Percentiles rank a stretch among this genome's conserved stretches.
Evolutionary conservation across 2,329 filamentous ascomycete genomes (phyloP).

Genomic region (Talaromyces sp.): DNA sequence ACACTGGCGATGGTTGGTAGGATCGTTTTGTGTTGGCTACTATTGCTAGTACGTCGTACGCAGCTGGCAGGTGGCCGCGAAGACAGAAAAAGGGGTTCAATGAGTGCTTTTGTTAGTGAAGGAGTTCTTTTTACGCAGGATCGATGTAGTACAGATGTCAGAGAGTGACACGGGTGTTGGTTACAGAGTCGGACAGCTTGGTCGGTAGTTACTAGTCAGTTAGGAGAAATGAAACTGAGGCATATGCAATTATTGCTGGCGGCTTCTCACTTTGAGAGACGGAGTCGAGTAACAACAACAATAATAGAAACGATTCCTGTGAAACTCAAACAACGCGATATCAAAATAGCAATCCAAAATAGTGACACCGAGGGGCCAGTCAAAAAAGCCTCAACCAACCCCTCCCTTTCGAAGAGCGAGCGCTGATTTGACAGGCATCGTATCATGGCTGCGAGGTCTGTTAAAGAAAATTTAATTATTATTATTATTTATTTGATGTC

Average conservation of each 20-base stretch:
- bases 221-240: background rate
- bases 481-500: background rate
- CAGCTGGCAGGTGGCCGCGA: background rate
- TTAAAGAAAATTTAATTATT: background rate
- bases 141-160: background rate
- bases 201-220: background rate
- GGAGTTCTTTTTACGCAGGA: background rate
- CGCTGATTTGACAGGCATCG: background rate
- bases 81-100: background rate
- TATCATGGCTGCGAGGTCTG: too few species aligned
- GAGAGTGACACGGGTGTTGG: background rate
- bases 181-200: background rate
- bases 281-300: background rate
- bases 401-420: background rate
- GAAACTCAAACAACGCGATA: background rate
- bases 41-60: background rate
- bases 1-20: conserved; percentile 1
- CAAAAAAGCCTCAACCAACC: background rate
- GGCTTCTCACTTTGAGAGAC: too few species aligned
- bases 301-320: background rate
- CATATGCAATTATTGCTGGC: background rate
- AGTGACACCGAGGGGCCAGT: background rate
- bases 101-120: background rate
- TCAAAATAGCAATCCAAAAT: background rate
- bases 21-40: background rate